Percentiles rank a stretch among this genome's conserved stretches.
Conservation (phyloP, 306 rosid species). For the Alnus rubra region DNA sequence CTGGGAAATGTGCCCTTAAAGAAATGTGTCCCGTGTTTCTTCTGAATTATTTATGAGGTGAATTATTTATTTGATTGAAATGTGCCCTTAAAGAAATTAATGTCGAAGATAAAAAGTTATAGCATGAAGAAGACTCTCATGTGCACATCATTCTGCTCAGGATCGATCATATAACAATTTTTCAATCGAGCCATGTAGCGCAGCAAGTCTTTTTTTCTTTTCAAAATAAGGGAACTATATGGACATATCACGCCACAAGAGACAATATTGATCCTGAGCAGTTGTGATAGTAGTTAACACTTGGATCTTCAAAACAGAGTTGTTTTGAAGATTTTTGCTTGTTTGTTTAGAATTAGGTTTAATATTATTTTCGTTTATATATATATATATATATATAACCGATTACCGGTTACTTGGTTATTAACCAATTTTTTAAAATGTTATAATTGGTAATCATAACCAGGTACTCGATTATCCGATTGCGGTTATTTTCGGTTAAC, state of each 20-base stretch:
- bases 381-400: no score
- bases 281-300: no score
- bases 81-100: constrained; percentile 1
- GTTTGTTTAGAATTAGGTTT: no score
- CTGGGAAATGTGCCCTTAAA: neutral
- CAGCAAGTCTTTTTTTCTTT: constrained; percentile 69
- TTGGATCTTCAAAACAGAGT: neutral
- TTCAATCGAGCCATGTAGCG: constrained; percentile 79
- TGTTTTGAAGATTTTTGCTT: no score
- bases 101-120: constrained; percentile 1
- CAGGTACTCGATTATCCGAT: no score
- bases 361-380: no score
- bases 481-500: no score
- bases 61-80: constrained; percentile 6
- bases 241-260: constrained; percentile 84
- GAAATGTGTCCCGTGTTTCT: neutral
- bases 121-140: constrained; percentile 53
- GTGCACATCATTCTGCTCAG: constrained; percentile 64
- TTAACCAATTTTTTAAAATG: no score
- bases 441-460: no score
- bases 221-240: constrained; percentile 88
- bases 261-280: constrained; percentile 37
- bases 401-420: no score
- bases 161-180: constrained; percentile 60
- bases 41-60: constrained; percentile 6